Evolutionary conservation across 163 green algal genomes (phyloP), one percentile per base, ranked within the genome.

Genomic region (Chlorella variabilis): DNA sequence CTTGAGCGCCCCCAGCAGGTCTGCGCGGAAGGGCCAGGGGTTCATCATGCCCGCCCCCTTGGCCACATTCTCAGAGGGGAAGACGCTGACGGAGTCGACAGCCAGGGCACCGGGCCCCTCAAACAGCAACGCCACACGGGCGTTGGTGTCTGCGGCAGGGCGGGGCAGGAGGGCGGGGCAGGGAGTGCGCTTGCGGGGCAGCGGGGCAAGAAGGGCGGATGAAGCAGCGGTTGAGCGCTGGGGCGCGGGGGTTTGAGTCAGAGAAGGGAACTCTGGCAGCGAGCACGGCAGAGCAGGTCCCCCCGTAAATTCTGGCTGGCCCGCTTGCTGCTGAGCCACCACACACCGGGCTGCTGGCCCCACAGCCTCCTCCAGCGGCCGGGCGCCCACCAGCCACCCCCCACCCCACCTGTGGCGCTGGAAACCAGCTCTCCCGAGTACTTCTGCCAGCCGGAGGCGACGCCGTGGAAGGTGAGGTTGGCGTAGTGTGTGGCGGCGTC

Each of bases 51-150:
- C 83, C 29, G 41, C 20, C 31, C 77, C 85, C 1, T 51, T 45
- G 54, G 38, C 18, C 18, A 87, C 70, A 33, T 93, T 93, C n/a
- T 88, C 86, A 8, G 61, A 77, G 25, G 89, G 89, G n/a, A 91
- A 87, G 45, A 93, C 73, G 17, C 83, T 90, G 36, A 91, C 68
- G 29, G 73, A 62, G 68, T 87, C 82, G 20, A 93, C 21, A 11
- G 75, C 21, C 3, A 93, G 15, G 7, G 21, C 54, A 27, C 56
- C 82, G 1, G 42, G 31, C 0, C 77, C 76, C 29, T 82, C 11
- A 31, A 91, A 78, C 17, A 65, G 54, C 29, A 85, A 17, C 45
- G 39, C 58, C 74, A 82, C 42, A 31, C 75, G 61, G 18, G 75
- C 75, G 29, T 71, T 61, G 39, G 74, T 36, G 58, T 80, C 74